Base-by-base conservation (phyloP, 306 rosid genomes). In the Geum urbanum region DNA sequence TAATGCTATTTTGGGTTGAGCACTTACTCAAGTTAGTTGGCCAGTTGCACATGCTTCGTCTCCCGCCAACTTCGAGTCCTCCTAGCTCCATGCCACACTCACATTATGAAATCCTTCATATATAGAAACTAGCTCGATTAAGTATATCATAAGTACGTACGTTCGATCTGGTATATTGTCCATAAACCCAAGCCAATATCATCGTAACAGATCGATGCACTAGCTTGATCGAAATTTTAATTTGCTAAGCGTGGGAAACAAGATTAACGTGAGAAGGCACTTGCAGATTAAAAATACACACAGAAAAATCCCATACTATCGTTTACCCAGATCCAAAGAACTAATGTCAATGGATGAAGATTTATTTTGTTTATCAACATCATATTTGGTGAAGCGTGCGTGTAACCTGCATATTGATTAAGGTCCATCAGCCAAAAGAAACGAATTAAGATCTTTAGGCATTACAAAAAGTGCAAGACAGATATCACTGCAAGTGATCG, bases 381-480 rank as follows among this genome's bases (percentile, higher is more conserved):
- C 32, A 51, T 78, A 72, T 67, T 76, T 55, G 80, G 74, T 47
- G 37, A 66, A 27, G 46, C 61, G 55, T 62, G 24, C 60, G 41
- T 37, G 63, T 24, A 48, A 61, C 49, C 37, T n/a, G n/a, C n/a
- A 32, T 32, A 32, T 32, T 32, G 37, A 32, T 32, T 32, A 32
- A 32, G 37, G 37, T 32, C 37, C 37, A 32, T 32, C 37, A 2
- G 37, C 37, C n/a, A 61, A 49, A n/a, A 24, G 22, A 41, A 45
- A 24, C 0, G 20, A 51, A 53, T 5, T 18, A 64, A 44, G 71
- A 70, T 46, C 22, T 27, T 62, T 47, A 67, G 54, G 78, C 79
- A 82, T 79, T 72, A 66, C 59, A 48, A 71, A 76, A 80, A 72
- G 74, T 67, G 78, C 41, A 69, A 46, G 69, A 39, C 44, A 58